phyloP scores from a whole-genome alignment of 176 grass and related monocot genomes.

The Bothriochloa decipiens region DNA sequence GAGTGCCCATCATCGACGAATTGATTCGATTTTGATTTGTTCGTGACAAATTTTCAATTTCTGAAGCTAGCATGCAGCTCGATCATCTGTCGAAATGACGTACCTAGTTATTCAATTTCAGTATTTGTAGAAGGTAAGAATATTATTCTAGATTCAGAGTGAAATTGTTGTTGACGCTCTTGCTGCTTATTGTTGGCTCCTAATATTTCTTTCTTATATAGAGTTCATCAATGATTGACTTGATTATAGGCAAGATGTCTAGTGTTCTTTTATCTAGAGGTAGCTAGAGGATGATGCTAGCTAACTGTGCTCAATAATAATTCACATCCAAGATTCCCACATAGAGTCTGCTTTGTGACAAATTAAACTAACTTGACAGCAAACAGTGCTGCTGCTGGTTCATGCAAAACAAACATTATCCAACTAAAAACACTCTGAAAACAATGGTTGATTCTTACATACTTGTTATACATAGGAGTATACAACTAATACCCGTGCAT shows the following conservation, averaged over 20 bases:
- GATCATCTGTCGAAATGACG: neutral
- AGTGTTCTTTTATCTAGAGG: neutral
- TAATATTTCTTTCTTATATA: neutral
- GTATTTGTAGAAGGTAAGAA: conserved; percentile 26
- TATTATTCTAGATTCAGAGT: conserved; percentile 13
- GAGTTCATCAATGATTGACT: neutral
- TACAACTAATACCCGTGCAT: neutral
- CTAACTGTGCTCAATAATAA: neutral
- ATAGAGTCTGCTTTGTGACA: neutral
- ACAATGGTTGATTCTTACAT: neutral
- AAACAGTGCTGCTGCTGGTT: neutral
- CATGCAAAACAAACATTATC: neutral
- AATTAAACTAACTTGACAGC: neutral
- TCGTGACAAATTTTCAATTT: conserved; percentile 6
- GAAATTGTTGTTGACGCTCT: neutral
- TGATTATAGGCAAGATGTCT: neutral
- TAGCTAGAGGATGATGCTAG: neutral
- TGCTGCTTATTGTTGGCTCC: neutral
- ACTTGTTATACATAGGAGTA: no score
- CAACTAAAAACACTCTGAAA: neutral
- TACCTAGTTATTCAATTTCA: neutral
- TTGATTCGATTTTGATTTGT: conserved; percentile 16
- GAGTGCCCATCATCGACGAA: neutral
- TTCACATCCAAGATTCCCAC: neutral
- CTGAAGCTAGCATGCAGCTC: neutral